Evolutionary conservation across 148 eudicot genomes (phyloP), one percentile per base, ranked within the genome.

Genomic region (Vaccinium myrtillus): DNA sequence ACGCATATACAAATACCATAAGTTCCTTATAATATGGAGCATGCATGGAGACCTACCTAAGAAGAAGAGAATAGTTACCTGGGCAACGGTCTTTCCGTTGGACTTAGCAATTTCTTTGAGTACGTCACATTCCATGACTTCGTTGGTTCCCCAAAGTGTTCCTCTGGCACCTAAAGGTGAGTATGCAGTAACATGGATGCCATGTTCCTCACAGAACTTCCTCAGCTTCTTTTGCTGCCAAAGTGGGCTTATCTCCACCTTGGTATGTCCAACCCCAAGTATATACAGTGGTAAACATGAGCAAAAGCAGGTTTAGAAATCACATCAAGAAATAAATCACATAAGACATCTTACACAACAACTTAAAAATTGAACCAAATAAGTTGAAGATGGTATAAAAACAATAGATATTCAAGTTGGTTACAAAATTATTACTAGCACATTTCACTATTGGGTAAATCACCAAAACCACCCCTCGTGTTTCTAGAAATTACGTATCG

Each of bases 241-340:
- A 23, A 82, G 49, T 2, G 85, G 83, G 70, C 21, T 83, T 46
- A 86, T 56, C n/a, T 83, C 86, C 77, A 86, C 88, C 88, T 86
- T 56, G 51, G 86, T 79, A 25, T 21, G 51, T 63, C 18, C 30
- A 7, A 8, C 21, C 61, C 73, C 63, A 69, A 32, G 36, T 32
- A 32, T 32, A 69, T 23, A 23, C 2, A 36, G 21, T 46, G 6
- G 36, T 32, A 32, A 32, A 32, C 36, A 32, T 10, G 8, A 53
- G 10, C 1, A 18, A 74, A 43, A 5, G 51, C 3, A 30, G 16
- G n/a, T 46, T 48, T 19, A 75, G 53, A 43, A 21, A 50, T 75
- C 54, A 70, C 53, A 6, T 75, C 32, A 46, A 50, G n/a, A 48
- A 77, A 43, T n/a, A 2, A 13, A 15, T 32, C 71, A 65, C 13